Percentiles rank a stretch among this genome's conserved stretches.
phyloP scores from a whole-genome alignment of 371 early-diverging fungal genomes.

The Cokeromyces recurvatus region DNA sequence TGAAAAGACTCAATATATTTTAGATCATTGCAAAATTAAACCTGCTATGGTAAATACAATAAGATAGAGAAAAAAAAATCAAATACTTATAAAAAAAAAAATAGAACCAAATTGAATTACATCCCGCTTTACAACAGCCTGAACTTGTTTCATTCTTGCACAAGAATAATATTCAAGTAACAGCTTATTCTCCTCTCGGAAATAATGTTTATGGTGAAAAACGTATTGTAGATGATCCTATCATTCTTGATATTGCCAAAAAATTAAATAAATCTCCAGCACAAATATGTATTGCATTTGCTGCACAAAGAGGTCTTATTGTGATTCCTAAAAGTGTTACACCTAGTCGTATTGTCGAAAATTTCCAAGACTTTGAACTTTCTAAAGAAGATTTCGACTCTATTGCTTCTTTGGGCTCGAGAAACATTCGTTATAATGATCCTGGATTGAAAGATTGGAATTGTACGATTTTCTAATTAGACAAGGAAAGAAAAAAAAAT shows the following conservation, averaged over 20 bases:
- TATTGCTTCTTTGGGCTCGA: constrained; percentile 26
- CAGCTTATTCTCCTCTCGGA: constrained; percentile 41
- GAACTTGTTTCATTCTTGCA: constrained; percentile 36
- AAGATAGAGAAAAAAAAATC: no score
- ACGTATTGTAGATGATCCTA: constrained; percentile 54
- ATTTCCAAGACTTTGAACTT: constrained; percentile 52
- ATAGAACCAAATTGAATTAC: constrained; percentile 62
- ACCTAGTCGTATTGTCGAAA: constrained; percentile 46
- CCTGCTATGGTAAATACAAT: no score
- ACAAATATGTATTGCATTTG: constrained; percentile 80
- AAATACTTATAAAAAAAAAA: no score
- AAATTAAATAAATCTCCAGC: constrained; percentile 65
- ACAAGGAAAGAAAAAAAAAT: neutral
- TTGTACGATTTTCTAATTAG: constrained; percentile 24
- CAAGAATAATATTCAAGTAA: constrained; percentile 28
- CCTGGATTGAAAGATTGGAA: constrained; percentile 40
- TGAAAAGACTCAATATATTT: constrained; percentile 43
- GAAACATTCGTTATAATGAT: constrained; percentile 42
- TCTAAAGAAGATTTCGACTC: constrained; percentile 46
- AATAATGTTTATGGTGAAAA: constrained; percentile 66
- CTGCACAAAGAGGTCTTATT: constrained; percentile 56
- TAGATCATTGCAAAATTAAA: constrained; percentile 51
- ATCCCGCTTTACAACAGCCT: constrained; percentile 51
- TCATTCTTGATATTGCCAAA: constrained; percentile 55
- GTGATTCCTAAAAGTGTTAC: constrained; percentile 58